phyloP scores from a whole-genome alignment of 176 grass and related monocot genomes.

The Eremochloa ophiuroides region DNA sequence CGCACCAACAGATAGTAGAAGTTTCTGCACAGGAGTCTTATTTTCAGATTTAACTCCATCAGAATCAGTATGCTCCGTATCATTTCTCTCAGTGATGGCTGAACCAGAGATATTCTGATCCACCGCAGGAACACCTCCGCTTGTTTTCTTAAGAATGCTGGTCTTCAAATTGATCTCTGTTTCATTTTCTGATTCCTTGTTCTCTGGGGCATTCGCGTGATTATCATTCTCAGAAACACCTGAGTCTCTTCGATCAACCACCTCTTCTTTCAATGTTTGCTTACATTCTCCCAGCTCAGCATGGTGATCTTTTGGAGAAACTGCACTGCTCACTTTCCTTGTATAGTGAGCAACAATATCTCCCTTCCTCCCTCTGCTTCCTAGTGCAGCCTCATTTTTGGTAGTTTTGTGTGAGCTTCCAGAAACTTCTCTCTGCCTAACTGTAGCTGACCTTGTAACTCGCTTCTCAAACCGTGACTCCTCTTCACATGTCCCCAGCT shows the following conservation, averaged over 20 bases:
- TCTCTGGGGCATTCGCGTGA: constrained; percentile 11
- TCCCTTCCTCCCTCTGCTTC: constrained; percentile 35
- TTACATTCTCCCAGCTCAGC: constrained; percentile 10
- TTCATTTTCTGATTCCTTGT: constrained; percentile 7
- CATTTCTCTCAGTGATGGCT: constrained; percentile 51
- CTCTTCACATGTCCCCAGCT: constrained; percentile 28
- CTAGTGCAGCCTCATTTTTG: constrained; percentile 3
- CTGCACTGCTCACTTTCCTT: constrained; percentile 27
- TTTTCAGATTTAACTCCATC: constrained; percentile 53
- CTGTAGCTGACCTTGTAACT: constrained; percentile 73
- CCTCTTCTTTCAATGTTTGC: constrained; percentile 12
- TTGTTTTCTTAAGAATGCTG: constrained; percentile 25
- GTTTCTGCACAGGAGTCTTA: constrained; percentile 3
- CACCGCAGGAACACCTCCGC: constrained; percentile 5
- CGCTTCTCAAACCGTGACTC: constrained; percentile 53
- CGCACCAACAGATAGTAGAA: constrained; percentile 33
- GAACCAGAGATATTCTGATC: constrained; percentile 44
- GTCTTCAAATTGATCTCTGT: constrained; percentile 10
- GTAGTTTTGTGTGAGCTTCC: constrained; percentile 18
- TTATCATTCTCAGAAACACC: neutral
- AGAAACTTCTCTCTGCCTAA: constrained; percentile 47
- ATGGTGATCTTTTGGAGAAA: constrained; percentile 14
- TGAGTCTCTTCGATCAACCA: constrained; percentile 24
- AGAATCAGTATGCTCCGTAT: constrained; percentile 35
- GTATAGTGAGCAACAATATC: constrained; percentile 32